phyloP scores from a whole-genome alignment of 1,284 basidiomycete genomes.

The Moesziomyces sp. region DNA sequence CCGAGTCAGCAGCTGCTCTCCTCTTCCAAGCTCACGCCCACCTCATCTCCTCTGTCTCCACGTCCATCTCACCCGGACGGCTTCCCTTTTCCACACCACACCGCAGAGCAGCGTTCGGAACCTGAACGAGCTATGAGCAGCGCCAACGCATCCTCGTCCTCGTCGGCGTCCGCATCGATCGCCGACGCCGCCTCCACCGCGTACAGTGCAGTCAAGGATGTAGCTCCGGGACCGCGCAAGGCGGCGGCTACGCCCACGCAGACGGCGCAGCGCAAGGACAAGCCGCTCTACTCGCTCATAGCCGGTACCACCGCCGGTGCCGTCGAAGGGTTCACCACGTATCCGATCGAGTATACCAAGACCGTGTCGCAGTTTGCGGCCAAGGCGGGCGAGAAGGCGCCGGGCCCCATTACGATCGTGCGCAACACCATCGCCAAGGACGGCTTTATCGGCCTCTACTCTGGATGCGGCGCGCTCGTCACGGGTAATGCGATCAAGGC shows the following conservation, averaged over 20 bases:
- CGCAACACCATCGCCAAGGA: conserved; percentile 64
- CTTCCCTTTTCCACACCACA: no score
- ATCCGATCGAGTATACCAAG: conserved; percentile 93
- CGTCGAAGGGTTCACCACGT: conserved; percentile 81
- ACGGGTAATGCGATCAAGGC: conserved; percentile 65
- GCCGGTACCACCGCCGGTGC: conserved; percentile 95
- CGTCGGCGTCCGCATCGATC: conserved; percentile 22
- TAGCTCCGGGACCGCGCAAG: conserved; percentile 34
- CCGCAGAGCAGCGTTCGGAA: no score
- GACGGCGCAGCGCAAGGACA: conserved; percentile 52
- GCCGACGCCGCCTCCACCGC: conserved; percentile 28
- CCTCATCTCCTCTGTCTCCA: background rate
- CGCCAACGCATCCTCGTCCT: conserved; percentile 5
- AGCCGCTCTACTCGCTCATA: conserved; percentile 59
- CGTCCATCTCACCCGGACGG: background rate
- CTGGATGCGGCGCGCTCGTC: conserved; percentile 61
- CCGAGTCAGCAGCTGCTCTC: conserved; percentile 11
- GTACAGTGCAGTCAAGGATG: conserved; percentile 37
- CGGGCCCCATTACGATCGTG: conserved; percentile 66
- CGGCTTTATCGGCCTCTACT: conserved; percentile 68
- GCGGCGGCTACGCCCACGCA: conserved; percentile 32
- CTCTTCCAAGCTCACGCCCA: conserved; percentile 11
- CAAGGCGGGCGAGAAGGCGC: conserved; percentile 62
- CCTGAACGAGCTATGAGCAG: conserved; percentile 18
- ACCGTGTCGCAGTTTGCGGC: conserved; percentile 71